Conservation (phyloP, 2,329 filamentous ascomycete genomes). For the Colletotrichum shisoi region DNA sequence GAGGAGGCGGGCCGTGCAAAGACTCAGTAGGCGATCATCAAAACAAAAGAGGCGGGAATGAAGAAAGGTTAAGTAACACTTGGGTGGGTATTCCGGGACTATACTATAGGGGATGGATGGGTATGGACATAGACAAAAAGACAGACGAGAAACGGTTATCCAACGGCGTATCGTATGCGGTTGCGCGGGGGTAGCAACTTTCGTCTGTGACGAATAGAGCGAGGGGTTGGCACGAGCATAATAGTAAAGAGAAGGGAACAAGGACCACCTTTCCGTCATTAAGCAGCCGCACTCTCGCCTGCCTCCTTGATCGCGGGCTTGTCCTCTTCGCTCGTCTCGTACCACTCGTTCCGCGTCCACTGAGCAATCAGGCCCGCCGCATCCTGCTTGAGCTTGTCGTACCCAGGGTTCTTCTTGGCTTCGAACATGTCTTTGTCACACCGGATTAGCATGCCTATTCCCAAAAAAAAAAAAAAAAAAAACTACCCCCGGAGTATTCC, state of each 20-base stretch:
- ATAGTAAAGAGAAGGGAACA: neutral
- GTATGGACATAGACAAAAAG: slow-evolving; percentile 36
- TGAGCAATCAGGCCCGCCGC: slow-evolving; percentile 70
- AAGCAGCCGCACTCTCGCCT: slow-evolving; percentile 31
- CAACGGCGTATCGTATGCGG: slow-evolving; percentile 13
- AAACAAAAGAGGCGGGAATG: neutral
- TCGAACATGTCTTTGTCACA: slow-evolving; percentile 72
- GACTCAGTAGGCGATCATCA: slow-evolving; percentile 16
- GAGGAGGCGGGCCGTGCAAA: slow-evolving; percentile 45
- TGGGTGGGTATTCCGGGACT: slow-evolving; percentile 23
- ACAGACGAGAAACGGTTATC: neutral
- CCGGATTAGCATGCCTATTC: slow-evolving; percentile 29
- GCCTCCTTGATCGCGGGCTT: slow-evolving; percentile 41
- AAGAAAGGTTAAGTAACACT: neutral
- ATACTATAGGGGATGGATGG: slow-evolving; percentile 4
- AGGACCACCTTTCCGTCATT: neutral
- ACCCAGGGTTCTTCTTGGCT: slow-evolving; percentile 74
- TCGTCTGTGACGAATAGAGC: neutral
- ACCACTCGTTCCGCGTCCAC: slow-evolving; percentile 74
- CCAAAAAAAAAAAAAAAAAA: neutral
- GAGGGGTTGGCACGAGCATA: neutral
- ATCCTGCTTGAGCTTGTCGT: slow-evolving; percentile 70
- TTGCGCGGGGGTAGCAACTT: slow-evolving; percentile 14
- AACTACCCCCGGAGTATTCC: neutral
- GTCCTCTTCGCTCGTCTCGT: slow-evolving; percentile 60